phyloP scores from a whole-genome alignment of 441 rosid genomes.

The Rhodomyrtus psidioides region DNA sequence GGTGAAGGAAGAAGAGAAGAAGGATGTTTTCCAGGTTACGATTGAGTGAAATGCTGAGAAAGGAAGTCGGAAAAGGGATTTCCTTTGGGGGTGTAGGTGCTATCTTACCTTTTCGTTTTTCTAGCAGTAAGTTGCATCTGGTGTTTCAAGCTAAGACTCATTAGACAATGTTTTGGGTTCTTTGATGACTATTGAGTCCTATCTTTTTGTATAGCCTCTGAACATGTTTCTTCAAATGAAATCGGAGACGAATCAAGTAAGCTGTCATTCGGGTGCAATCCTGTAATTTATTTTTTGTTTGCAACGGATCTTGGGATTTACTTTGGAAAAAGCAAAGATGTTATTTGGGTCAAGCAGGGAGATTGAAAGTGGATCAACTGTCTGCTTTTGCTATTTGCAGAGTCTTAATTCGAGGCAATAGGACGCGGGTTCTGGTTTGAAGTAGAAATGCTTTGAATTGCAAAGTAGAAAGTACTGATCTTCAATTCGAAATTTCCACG shows the following conservation, averaged over 20 bases:
- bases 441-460: not conserved
- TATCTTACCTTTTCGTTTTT: not conserved
- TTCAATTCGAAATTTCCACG: not conserved
- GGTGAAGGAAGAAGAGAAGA: slow-evolving; percentile 17
- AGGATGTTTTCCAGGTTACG: not conserved
- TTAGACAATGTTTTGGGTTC: not conserved
- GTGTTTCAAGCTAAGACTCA: not conserved
- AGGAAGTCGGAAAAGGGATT: not conserved
- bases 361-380: not conserved
- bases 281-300: not conserved
- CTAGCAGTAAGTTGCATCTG: not conserved
- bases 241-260: not conserved
- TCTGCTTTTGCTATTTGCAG: not conserved
- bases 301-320: not conserved
- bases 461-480: not conserved
- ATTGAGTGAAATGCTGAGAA: not conserved
- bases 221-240: not conserved
- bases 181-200: not conserved
- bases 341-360: not conserved
- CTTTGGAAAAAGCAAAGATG: not conserved
- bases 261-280: not conserved
- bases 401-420: not conserved
- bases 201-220: not conserved
- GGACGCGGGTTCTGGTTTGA: not conserved
- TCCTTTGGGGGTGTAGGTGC: not conserved